phyloP scores from a whole-genome alignment of 129 eudicot species.

The Flaveria ramosissima region DNA sequence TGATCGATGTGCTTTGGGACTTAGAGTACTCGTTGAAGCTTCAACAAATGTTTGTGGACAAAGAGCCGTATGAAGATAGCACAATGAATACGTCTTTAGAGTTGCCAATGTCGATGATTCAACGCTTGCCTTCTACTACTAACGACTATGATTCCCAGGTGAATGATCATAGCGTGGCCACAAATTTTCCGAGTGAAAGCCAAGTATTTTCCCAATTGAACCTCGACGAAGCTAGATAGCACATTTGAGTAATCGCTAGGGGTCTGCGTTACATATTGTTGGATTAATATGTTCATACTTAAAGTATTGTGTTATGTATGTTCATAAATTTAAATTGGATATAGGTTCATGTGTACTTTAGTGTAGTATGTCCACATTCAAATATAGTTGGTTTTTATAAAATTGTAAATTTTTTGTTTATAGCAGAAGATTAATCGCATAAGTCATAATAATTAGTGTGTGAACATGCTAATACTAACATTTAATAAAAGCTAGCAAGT shows the following conservation, averaged over 20 bases:
- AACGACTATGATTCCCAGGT: slow-evolving; percentile 26
- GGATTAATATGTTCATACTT: too few species aligned
- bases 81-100: slow-evolving; percentile 43
- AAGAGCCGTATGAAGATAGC: slow-evolving; percentile 46
- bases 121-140: slow-evolving; percentile 44
- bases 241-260: background rate
- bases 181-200: slow-evolving; percentile 38
- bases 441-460: background rate
- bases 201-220: slow-evolving; percentile 57
- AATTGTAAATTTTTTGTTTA: too few species aligned
- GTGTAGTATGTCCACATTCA: too few species aligned
- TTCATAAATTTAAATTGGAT: too few species aligned
- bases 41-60: slow-evolving; percentile 36
- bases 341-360: too few species aligned
- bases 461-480: too few species aligned
- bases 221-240: slow-evolving; percentile 52
- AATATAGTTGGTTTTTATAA: too few species aligned
- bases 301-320: too few species aligned
- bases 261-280: background rate
- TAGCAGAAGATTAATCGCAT: too few species aligned
- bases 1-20: slow-evolving; percentile 66
- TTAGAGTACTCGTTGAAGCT: slow-evolving; percentile 55
- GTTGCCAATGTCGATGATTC: slow-evolving; percentile 34
- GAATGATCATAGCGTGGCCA: background rate
- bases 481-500: too few species aligned